Evolutionary conservation across 768 basidiomycete species (phyloP), one percentile per base, ranked within the genome.

Genomic region (Zangia roseola): DNA sequence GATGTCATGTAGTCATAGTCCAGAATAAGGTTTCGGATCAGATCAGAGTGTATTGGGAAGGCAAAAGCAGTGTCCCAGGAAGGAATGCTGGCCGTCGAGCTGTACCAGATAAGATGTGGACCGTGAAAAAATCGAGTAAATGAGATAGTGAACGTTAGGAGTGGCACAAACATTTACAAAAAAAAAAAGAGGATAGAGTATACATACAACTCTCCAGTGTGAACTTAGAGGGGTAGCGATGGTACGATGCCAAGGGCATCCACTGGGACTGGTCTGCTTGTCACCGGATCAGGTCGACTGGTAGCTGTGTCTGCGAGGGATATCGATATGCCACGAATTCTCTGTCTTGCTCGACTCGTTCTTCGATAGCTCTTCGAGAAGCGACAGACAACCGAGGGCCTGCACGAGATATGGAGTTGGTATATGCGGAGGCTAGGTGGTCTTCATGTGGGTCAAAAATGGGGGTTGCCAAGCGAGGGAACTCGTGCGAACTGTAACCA

Each of bases 321-420:
- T 93, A 93, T 34, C 90, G 82, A 64, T 92, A 91, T 4, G 90
- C 88, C 51, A 92, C 83, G 61, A 93, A 92, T 16, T 91, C 87
- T 4, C 80, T 68, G 63, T 91, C 89, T 67, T 88, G 91, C n/a
- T 84, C 77, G n/a, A 93, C 88, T 19, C 89, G 75, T 57, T 85
- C 82, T 57, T 88, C 87, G 46, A 90, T 74, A 40, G 82, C 82
- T 71, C 83, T 90, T 47, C 84, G 78, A 16, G 85, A 83, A 10
- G 76, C 75, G 17, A 82, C 71, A 35, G 86, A 87, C 74, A 83
- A 74, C 44, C 86, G 75, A 40, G 81, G 71, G 26, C 67, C 71
- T 8, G 71, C 74, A 21, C 80, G 70, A 28, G 80, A 78, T 17
- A 71, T 71, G 8, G 80, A 76, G 24, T 73, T 72, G 43, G 75